phyloP scores from a whole-genome alignment of 2,329 filamentous ascomycete genomes.

The Cercospora zeina region DNA sequence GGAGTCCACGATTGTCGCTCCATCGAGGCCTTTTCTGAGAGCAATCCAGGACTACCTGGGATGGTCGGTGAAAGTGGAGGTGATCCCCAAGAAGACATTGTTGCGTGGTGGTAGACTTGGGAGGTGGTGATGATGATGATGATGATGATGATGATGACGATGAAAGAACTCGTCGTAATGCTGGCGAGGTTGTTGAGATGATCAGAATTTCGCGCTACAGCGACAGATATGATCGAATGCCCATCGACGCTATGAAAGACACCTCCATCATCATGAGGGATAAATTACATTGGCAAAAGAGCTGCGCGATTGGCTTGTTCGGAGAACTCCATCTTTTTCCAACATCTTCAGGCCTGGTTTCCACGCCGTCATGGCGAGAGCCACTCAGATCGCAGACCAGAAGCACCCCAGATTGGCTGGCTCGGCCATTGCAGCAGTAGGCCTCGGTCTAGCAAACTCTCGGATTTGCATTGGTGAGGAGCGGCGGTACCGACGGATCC shows the following conservation, averaged over 20 bases:
- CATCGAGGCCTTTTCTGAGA: constrained; percentile 12
- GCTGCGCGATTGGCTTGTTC: constrained; percentile 11
- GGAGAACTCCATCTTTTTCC: constrained; percentile 7
- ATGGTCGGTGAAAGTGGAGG: constrained; percentile 8
- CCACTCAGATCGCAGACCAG: neutral
- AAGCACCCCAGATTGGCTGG: neutral
- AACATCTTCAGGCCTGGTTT: neutral
- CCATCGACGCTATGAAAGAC: neutral
- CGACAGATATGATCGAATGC: constrained; percentile 12
- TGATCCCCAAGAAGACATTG: constrained; percentile 14
- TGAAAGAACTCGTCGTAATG: neutral
- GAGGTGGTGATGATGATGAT: neutral
- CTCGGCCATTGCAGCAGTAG: neutral
- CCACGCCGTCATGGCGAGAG: neutral
- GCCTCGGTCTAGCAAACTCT: constrained; percentile 4
- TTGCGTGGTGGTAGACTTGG: neutral
- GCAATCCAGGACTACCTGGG: constrained; percentile 9
- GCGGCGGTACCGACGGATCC: neutral
- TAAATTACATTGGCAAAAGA: neutral
- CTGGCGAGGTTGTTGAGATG: constrained; percentile 8
- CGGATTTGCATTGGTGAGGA: neutral
- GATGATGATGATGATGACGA: neutral
- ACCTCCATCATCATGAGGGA: constrained; percentile 1
- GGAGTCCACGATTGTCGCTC: constrained; percentile 9
- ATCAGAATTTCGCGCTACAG: constrained; percentile 4